Evolutionary conservation across 805 yeast genomes (phyloP).

Genomic region (Pichia nanzhaoensis): DNA sequence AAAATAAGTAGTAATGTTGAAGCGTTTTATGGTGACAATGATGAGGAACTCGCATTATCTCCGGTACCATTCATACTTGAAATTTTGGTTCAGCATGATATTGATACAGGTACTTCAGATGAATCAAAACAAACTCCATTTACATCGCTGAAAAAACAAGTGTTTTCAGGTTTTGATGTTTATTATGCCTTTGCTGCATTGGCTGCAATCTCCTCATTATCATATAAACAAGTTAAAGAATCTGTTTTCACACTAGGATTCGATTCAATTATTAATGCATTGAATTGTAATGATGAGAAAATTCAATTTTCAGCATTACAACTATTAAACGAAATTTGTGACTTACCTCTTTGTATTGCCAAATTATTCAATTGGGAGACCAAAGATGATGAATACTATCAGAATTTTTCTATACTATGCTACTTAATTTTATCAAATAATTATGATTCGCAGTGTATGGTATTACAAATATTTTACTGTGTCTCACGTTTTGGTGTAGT

Average conservation of each 20-base stretch:
- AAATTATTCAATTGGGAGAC: slow-evolving; percentile 50
- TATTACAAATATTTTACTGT: slow-evolving; percentile 29
- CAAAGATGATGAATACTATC: slow-evolving; percentile 30
- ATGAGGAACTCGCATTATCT: slow-evolving; percentile 27
- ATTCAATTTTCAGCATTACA: slow-evolving; percentile 45
- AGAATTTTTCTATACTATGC: slow-evolving; percentile 36
- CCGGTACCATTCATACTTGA: slow-evolving; percentile 45
- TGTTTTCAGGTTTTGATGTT: slow-evolving; percentile 30
- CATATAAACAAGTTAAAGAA: slow-evolving; percentile 29
- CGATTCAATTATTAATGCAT: slow-evolving; percentile 32
- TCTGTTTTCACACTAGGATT: slow-evolving; percentile 30
- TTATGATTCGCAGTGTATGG: slow-evolving; percentile 32
- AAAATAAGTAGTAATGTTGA: slow-evolving; percentile 39
- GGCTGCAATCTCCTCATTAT: slow-evolving; percentile 42
- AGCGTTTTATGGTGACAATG: slow-evolving; percentile 33
- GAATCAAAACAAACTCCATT: slow-evolving; percentile 18
- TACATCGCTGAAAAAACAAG: slow-evolving; percentile 21
- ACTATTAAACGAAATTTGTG: slow-evolving; percentile 39
- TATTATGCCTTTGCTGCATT: slow-evolving; percentile 43
- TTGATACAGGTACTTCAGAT: slow-evolving; percentile 17
- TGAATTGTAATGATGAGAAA: slow-evolving; percentile 32
- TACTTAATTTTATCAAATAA: slow-evolving; percentile 36
- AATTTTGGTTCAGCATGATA: slow-evolving; percentile 35
- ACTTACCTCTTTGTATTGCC: slow-evolving; percentile 35
- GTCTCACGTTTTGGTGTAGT: slow-evolving; percentile 25